These are phyloP conservation scores for Pseudozyma sp. DNA, from an alignment of 1,284 basidiomycete species.

Conservation along the genomic window DNA sequence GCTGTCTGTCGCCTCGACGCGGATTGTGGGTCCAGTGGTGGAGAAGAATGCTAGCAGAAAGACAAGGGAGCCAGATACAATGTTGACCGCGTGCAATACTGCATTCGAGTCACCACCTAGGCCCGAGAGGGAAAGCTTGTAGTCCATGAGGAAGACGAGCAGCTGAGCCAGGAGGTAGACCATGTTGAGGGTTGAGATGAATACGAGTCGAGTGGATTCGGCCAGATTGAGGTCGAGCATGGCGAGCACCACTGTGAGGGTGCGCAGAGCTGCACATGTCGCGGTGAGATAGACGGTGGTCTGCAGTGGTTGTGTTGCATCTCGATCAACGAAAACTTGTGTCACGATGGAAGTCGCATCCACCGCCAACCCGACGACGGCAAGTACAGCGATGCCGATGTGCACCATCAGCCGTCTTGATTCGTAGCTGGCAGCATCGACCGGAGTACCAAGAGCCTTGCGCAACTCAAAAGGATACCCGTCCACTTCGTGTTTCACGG, in stretches of 20 bases:
- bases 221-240: conserved; percentile 25
- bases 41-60: conserved; percentile 15
- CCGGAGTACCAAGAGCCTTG: conserved; percentile 24
- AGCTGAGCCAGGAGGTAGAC: conserved; percentile 20
- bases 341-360: conserved; percentile 24
- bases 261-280: conserved; percentile 17
- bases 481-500: conserved; percentile 17
- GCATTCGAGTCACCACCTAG: conserved; percentile 6
- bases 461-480: conserved; percentile 19
- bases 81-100: conserved; percentile 8
- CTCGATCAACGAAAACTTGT: background rate
- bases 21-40: conserved; percentile 14
- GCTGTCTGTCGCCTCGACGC: conserved; percentile 6
- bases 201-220: conserved; percentile 10
- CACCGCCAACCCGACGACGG: conserved; percentile 29
- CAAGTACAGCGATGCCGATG: conserved; percentile 16
- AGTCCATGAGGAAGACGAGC: conserved; percentile 20
- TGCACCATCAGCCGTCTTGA: conserved; percentile 12
- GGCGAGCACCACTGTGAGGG: conserved; percentile 18
- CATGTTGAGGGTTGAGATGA: conserved; percentile 13
- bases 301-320: background rate
- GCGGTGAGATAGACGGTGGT: conserved; percentile 9
- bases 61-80: background rate
- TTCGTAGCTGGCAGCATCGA: conserved; percentile 14
- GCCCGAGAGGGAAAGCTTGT: conserved; percentile 1